Percentiles rank a stretch among this genome's conserved stretches.
Evolutionary conservation across 768 basidiomycete species (phyloP).

Genomic region (Boletus speciosus): DNA sequence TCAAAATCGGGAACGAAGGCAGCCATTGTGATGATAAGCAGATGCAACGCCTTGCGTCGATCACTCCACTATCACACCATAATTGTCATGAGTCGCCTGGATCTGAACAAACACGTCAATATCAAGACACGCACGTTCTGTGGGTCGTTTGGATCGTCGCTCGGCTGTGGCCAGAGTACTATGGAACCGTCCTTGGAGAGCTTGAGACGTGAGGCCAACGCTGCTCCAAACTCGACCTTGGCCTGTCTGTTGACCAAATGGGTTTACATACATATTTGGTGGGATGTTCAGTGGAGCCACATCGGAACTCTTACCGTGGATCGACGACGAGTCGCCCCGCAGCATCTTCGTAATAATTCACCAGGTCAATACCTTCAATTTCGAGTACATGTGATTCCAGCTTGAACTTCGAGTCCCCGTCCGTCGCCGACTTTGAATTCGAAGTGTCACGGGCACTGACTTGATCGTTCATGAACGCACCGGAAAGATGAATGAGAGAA

Average conservation of each 20-base stretch:
- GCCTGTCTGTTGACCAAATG: slow-evolving; percentile 37
- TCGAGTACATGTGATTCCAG: neutral
- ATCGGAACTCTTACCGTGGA: slow-evolving; percentile 43
- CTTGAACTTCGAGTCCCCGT: slow-evolving; percentile 2
- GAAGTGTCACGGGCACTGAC: neutral
- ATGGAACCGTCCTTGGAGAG: slow-evolving; percentile 42
- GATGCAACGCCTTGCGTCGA: slow-evolving; percentile 42
- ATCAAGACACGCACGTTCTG: slow-evolving; percentile 42
- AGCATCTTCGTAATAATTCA: slow-evolving; percentile 47
- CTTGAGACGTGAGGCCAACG: slow-evolving; percentile 44
- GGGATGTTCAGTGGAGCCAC: too few species aligned
- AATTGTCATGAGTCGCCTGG: neutral
- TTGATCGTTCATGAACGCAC: neutral
- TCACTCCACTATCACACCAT: slow-evolving; percentile 39
- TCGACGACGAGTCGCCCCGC: slow-evolving; percentile 62
- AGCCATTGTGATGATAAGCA: slow-evolving; percentile 48
- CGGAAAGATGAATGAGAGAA: neutral
- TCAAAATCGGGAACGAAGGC: slow-evolving; percentile 54
- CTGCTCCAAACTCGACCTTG: slow-evolving; percentile 46
- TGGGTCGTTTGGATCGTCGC: slow-evolving; percentile 47
- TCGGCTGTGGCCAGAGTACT: slow-evolving; percentile 55
- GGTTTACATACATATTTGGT: too few species aligned
- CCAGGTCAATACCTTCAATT: slow-evolving; percentile 30
- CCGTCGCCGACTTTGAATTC: neutral
- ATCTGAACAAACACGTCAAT: neutral